Base-by-base conservation (phyloP, 1,284 basidiomycete species). In the Trichosporon sp. region DNA sequence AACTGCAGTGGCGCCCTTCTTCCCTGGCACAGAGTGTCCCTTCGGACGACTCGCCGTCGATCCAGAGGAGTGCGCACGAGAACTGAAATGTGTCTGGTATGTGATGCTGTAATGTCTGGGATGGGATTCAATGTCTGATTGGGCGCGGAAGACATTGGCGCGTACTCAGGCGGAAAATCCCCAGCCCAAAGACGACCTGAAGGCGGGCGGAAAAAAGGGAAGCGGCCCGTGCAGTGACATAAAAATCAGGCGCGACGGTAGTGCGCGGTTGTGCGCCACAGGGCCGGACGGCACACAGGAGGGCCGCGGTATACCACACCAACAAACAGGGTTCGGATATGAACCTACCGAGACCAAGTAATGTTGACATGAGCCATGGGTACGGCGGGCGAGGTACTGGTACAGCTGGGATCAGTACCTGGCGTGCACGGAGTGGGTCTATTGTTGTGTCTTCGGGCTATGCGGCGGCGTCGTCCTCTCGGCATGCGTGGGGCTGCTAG, bases 341-440 rank as follows among this genome's bases (percentile, higher is more conserved):
- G 49, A 54, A n/a, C 16, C 49, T 54, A 54, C 25, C 27, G 49
- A 54, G 49, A 29, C 27, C 21, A 16, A 29, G 49, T 29, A 54
- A 54, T 29, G 49, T 54, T 54, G 49, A 54, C 49, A 54, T 54
- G 49, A 29, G 49, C 27, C 49, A 29, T 54, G 49, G 49, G 49
- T 54, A 54, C 49, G 49, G 49, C 27, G 6, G 6, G 49, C 49
- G 31, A n/a, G 27, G 27, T 29, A 29, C 49, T 54, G 49, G 49
- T 54, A 54, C 49, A 16, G 49, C 49, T n/a, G 10, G 7, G 14
- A 6, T 13, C 11, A 23, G 27, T 29, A 29, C 49, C 27, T 27
- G 49, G 25, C 13, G 9, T 23, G 46, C 46, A 52, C 14, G 13
- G 23, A 29, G 25, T n/a, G 49, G 25, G 49, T 29, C 29, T 16